Evolutionary conservation across 306 rosid species (phyloP), one percentile per base, ranked within the genome.

Genomic region (Vigna trinervia): DNA sequence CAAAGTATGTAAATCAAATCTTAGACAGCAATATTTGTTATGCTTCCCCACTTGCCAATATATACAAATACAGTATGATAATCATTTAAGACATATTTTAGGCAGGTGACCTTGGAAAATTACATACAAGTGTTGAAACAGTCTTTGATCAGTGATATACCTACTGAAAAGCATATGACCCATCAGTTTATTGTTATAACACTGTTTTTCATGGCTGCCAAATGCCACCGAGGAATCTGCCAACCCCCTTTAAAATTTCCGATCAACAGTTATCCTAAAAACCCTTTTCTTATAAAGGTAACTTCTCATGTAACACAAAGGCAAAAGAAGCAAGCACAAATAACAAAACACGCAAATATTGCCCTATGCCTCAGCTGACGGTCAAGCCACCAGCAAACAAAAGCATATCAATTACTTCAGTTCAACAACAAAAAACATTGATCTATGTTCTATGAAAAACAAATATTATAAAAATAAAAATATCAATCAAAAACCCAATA

Each of bases 201-300:
- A 69, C 62, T 12, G 20, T 69, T 26, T 70, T 52, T 63, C 52
- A 69, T 32, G 26, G 34, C 47, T 23, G 47, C 46, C 60, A 56
- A 47, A 71, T 48, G 43, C 50, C 82, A 36, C 54, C 52, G 32
- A 76, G 63, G 58, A 81, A 52, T 67, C 53, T 60, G 54, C 30
- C 28, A 77, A 75, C 61, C 53, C 47, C 72, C 56, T 61, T 65
- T 48, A 1, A n/a, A 80, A 12, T 73, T 75, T 84, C 63, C 71
- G 53, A 51, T 54, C 64, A 19, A 13, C 56, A 45, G 8, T 67
- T 32, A 67, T 80, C 23, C 60, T 60, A 65, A 45, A 43, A 45
- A 61, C 41, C 51, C 9, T 11, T 45, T 75, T 57, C 76, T 78
- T 63, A 59, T 64, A 63, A 50, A 48, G 48, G 22, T 41, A 84